phyloP scores from a whole-genome alignment of 192 early-diverging fungal species.

The Radiomyces spectabilis region DNA sequence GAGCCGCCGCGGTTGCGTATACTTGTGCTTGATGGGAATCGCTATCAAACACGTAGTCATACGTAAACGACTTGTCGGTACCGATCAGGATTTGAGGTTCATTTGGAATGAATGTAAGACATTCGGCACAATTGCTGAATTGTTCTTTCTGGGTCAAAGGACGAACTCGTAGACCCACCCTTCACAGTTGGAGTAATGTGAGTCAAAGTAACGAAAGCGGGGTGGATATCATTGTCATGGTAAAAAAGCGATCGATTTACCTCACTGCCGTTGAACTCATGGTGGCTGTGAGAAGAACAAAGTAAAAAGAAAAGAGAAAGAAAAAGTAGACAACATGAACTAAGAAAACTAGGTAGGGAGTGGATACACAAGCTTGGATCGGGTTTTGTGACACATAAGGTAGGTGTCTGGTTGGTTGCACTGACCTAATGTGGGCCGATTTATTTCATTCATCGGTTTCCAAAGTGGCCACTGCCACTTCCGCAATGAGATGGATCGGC shows the following conservation, averaged over 20 bases:
- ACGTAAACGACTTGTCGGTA: slow-evolving; percentile 58
- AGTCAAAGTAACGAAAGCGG: not conserved
- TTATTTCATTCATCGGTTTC: too few species aligned
- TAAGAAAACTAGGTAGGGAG: too few species aligned
- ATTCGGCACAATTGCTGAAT: slow-evolving; percentile 55
- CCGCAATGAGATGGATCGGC: too few species aligned
- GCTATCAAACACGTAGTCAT: slow-evolving; percentile 61
- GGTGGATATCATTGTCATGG: not conserved
- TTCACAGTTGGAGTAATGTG: slow-evolving; percentile 6
- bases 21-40: slow-evolving; percentile 46
- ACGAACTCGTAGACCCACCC: slow-evolving; percentile 75
- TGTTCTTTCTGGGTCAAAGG: slow-evolving; percentile 71
- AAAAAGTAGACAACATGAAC: too few species aligned
- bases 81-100: slow-evolving; percentile 57
- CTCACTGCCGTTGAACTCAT: slow-evolving; percentile 22
- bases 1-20: slow-evolving; percentile 49
- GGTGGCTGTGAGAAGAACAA: not conserved
- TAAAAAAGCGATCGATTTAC: slow-evolving; percentile 13
- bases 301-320: not conserved
- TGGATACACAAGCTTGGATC: too few species aligned
- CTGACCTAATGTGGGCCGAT: too few species aligned
- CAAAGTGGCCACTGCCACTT: too few species aligned
- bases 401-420: too few species aligned
- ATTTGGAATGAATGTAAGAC: slow-evolving; percentile 47
- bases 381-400: too few species aligned